These are phyloP conservation scores for Vinca major DNA, from an alignment of 305 asterid genomes.

Conservation along the genomic window DNA sequence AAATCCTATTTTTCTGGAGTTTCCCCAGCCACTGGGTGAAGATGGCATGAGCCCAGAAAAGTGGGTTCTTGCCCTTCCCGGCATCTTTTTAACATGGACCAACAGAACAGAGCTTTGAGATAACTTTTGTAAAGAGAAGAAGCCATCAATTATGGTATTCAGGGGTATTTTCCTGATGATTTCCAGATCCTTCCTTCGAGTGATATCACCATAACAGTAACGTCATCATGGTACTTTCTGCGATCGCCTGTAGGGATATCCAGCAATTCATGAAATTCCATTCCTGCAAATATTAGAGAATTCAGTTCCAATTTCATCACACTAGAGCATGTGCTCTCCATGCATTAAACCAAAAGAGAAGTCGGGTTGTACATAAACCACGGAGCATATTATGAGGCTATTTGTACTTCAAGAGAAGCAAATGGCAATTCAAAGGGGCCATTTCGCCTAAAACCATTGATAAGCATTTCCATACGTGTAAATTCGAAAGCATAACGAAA, in stretches of 20 bases:
- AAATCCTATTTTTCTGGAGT: constrained; percentile 21
- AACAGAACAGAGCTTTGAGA: constrained; percentile 14
- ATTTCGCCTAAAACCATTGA: background rate
- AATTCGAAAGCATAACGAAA: background rate
- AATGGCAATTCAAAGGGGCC: background rate
- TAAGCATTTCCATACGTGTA: background rate
- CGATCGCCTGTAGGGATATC: constrained; percentile 98
- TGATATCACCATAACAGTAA: constrained; percentile 93
- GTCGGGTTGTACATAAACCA: too few relatives aligned
- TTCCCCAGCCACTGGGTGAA: constrained; percentile 13
- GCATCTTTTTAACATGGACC: constrained; percentile 4
- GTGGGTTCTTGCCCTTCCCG: constrained; percentile 9
- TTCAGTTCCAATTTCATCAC: background rate
- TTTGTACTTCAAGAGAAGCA: background rate
- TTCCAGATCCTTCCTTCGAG: constrained; percentile 97
- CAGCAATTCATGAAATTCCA: constrained; percentile 91
- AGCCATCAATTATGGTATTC: constrained; percentile 13
- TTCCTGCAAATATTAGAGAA: constrained; percentile 43
- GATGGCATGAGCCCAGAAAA: constrained; percentile 5
- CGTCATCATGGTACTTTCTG: constrained; percentile 93
- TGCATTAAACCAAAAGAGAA: background rate
- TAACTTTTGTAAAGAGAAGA: constrained; percentile 9
- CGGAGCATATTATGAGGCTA: background rate
- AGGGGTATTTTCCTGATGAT: constrained; percentile 88
- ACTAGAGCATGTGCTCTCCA: background rate